Base-by-base conservation (phyloP, 208 protist genomes). In the Acanthamoeba castellanii region DNA sequence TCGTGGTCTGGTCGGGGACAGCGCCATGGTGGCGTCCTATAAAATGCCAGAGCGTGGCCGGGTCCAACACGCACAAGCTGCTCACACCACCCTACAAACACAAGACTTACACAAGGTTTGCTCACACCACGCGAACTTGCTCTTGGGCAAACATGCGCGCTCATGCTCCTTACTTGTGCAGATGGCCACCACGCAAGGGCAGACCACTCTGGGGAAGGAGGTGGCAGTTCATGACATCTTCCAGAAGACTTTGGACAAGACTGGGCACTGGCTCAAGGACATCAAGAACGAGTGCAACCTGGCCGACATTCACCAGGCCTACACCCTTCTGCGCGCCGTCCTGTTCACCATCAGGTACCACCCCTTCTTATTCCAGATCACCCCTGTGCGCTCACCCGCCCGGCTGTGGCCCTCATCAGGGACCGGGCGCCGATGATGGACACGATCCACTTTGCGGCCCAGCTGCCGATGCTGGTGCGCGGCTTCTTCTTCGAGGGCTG, bases 401-500 rank as follows among this genome's bases (percentile, higher is more conserved):
- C 8, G 27, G 64, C 22, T 70, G 5, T 70, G 5, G 7, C 22
- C 14, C 5, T n/a, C 34, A 37, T 32, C 61, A 68, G 87, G 22
- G 87, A 92, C 87, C 87, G 87, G 22, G 11, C 64, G 37, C 87
- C 87, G 27, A 50, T 92, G 34, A 11, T 8, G 32, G 87, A 92
- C 25, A 7, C 32, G 27, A 47, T 92, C 11, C 25, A 92, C 87
- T 74, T 92, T n/a, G 22, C 59, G 13, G 87, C 87, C 9, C 87
- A 92, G 87, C 87, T 92, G 52, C 87, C 87, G 5, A 68, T 92
- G 61, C 37, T 92, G n/a, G n/a, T 92, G 32, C 52, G 87, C 20
- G 87, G 87, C 18, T 50, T 74, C 87, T 92, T 70, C 87, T 92
- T 47, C 32, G 87, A 92, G 37, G 87, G 87, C 22, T 92, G 87